Base-by-base conservation (phyloP, 108 stramenopile species). In the Fragilariopsis cylindrus region DNA sequence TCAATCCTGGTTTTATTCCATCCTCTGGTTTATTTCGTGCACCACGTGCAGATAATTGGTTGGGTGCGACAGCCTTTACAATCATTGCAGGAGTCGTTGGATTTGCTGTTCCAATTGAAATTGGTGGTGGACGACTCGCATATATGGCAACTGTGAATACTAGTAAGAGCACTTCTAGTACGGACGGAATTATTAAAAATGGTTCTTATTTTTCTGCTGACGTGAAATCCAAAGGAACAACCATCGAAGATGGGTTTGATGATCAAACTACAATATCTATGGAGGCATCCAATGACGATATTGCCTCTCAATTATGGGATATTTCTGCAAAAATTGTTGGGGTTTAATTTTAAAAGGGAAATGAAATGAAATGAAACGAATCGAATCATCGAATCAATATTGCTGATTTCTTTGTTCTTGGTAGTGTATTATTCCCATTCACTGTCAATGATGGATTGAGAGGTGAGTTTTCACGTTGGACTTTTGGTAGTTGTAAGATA, bases 1-100 rank as follows among this genome's bases (percentile, higher is more conserved):
- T 90, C 76, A 90, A 76, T 54, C 89, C 89, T 7, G 89, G 89
- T n/a, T 64, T 90, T 52, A 86, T 90, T 66, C 85, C 85, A 7
- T 69, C 81, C 0, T 83, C 89, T 3, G 89, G 87, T 5, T 72
- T 90, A 0, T 90, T 90, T 67, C 72, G 82, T 18, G 81, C 85
- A 63, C 81, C 43, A 30, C 73, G 73, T 7, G 7, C 65, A 50
- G 73, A 73, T 50, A 15, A 16, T 3, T 73, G 73, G 73, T 73
- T 16, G 0, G 39, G 42, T 53, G 63, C 63, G 0, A 60, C 48
- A 50, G 62, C 63, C 0, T 73, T 73, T 18, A 65, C 73, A 64
- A 0, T 65, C 0, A 12, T 73, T 7, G 73, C 73, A 1, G 43
- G 30, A 9, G 13, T 73, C 48, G 39, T 73, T n/a, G 73, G 73